phyloP scores from a whole-genome alignment of 495 filamentous ascomycete species.

The Hypoxylon rickii region DNA sequence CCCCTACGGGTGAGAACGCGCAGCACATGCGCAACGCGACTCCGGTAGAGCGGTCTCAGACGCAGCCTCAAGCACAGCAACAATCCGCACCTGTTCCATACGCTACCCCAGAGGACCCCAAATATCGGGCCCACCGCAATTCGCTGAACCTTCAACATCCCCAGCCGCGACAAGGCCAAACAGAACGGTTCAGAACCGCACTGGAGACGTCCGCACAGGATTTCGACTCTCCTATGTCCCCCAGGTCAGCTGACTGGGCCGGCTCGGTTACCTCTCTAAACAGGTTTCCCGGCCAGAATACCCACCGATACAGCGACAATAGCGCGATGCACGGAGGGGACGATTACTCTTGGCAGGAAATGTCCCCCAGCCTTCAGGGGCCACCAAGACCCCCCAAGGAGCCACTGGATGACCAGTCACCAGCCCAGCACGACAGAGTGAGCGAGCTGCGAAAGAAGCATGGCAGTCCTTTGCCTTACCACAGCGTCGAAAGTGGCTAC shows the following conservation, averaged over 20 bases:
- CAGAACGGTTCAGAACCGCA: constrained; percentile 77
- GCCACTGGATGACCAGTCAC: constrained; percentile 44
- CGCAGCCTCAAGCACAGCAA: constrained; percentile 33
- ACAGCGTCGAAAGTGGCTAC: constrained; percentile 56
- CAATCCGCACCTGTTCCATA: constrained; percentile 39
- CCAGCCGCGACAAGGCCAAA: constrained; percentile 82
- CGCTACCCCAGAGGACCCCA: constrained; percentile 76
- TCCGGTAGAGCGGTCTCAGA: constrained; percentile 22
- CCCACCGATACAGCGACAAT: constrained; percentile 52
- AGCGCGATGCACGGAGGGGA: constrained; percentile 39
- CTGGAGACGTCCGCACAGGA: constrained; percentile 79
- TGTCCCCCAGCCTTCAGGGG: constrained; percentile 41
- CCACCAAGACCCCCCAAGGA: constrained; percentile 61
- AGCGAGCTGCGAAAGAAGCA: constrained; percentile 49
- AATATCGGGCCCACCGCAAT: constrained; percentile 89
- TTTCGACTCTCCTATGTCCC: constrained; percentile 68
- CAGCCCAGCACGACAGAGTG: constrained; percentile 44
- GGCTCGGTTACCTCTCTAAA: constrained; percentile 60
- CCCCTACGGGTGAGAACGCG: constrained; percentile 16
- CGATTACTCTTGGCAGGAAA: constrained; percentile 47
- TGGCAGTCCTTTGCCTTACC: constrained; percentile 48
- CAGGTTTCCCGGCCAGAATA: constrained; percentile 44
- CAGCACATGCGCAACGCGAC: constrained; percentile 15
- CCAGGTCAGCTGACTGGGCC: constrained; percentile 75
- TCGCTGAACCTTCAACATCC: constrained; percentile 89